phyloP scores from a whole-genome alignment of 192 early-diverging fungal species.

The Umbelopsis sp. region DNA sequence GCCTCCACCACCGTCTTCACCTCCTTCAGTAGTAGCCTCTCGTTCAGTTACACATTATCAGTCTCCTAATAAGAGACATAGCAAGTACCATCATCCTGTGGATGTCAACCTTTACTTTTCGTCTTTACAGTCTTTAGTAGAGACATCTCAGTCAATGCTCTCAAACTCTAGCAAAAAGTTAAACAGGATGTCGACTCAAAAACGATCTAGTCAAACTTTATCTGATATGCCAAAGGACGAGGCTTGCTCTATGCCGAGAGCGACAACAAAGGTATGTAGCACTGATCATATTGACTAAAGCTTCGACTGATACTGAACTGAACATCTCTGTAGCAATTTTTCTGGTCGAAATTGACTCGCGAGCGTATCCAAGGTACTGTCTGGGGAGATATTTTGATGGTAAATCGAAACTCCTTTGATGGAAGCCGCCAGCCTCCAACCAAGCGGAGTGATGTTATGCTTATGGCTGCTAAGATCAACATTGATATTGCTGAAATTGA shows the following conservation, averaged over 20 bases:
- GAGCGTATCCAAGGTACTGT: constrained; percentile 50
- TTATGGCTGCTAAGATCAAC: constrained; percentile 3
- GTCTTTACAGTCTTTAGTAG: constrained; percentile 33
- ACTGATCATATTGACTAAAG: background rate
- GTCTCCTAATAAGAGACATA: constrained; percentile 12
- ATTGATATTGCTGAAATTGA: constrained; percentile 6
- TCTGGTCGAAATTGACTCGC: constrained; percentile 56
- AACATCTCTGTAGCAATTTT: constrained; percentile 45
- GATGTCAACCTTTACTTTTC: constrained; percentile 30
- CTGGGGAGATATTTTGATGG: constrained; percentile 49
- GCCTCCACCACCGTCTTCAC: constrained; percentile 25
- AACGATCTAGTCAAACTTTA: constrained; percentile 17
- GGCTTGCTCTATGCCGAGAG: constrained; percentile 28
- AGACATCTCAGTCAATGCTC: constrained; percentile 24
- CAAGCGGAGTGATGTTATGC: background rate
- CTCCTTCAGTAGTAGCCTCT: background rate
- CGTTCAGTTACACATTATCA: background rate
- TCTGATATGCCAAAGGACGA: constrained; percentile 34
- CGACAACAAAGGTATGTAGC: constrained; percentile 42
- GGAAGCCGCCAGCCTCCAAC: background rate
- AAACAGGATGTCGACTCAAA: constrained; percentile 15
- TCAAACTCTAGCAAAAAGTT: constrained; percentile 16
- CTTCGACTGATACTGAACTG: background rate
- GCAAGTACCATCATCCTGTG: constrained; percentile 27
- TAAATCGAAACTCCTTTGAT: background rate